These are phyloP conservation scores for Linnemannia zychae DNA, from an alignment of 192 early-diverging fungal species.

Conservation along the genomic window DNA sequence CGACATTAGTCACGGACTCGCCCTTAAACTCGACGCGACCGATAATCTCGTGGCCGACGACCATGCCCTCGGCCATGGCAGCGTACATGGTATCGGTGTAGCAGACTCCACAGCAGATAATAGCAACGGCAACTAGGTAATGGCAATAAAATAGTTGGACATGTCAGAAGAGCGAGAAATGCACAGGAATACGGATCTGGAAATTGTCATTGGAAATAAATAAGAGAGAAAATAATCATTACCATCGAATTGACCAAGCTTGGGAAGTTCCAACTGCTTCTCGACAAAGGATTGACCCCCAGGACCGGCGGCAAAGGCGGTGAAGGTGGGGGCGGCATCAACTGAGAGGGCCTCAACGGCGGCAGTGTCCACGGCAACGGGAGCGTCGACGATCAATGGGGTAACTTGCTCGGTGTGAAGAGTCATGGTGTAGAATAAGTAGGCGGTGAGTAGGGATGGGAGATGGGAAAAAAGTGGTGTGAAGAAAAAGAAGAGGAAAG, in stretches of 20 bases:
- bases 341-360: not conserved
- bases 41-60: conserved; percentile 81
- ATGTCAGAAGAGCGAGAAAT: not conserved
- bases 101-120: conserved; percentile 50
- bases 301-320: conserved; percentile 32
- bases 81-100: conserved; percentile 52
- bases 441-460: not conserved
- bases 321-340: not conserved
- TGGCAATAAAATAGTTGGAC: not conserved
- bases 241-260: conserved; percentile 39
- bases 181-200: not conserved
- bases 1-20: conserved; percentile 61
- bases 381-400: not conserved
- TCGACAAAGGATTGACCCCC: conserved; percentile 27
- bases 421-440: not conserved
- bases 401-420: not conserved
- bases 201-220: not conserved
- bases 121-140: conserved; percentile 28
- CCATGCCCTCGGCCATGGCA: conserved; percentile 47
- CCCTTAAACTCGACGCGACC: conserved; percentile 74
- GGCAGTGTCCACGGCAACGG: not conserved
- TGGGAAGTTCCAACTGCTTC: conserved; percentile 22
- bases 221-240: not conserved
- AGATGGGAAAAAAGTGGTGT: not conserved
- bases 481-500: not conserved